Base-by-base conservation (phyloP, 495 filamentous ascomycete species). In the Neurospora sp. region DNA sequence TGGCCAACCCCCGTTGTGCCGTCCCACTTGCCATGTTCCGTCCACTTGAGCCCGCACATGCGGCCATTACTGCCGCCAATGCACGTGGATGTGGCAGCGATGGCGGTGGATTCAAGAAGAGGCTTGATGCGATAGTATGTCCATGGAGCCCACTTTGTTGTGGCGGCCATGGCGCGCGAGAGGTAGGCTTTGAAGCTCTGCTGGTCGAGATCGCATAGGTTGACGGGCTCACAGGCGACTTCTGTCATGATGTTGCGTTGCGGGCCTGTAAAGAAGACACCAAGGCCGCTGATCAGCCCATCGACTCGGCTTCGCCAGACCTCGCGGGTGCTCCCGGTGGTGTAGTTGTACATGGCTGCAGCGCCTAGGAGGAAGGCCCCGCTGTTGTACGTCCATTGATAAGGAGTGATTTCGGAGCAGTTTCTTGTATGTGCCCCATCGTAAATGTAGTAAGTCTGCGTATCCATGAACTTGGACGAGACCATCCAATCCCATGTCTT, bases 161-260 rank as follows among this genome's bases (percentile, higher is more conserved):
- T 89, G 8, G 88, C 86, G 2, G 91, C 89, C 83, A 97, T 88
- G 91, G 92, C 95, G 7, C 90, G 87, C 8, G 90, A 84, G 9
- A 94, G 84, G 75, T 93, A 92, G 5, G 91, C 92, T 78, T 95
- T 95, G 87, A 96, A 96, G 35, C 89, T 89, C 70, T 90, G 89
- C 77, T 93, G 91, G 81, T 95, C 92, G 71, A 87, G 78, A 77
- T 94, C 86, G 81, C 92, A 94, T 5, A 84, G 83, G 70, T 84
- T 78, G 42, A 83, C 81, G 0, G 87, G 80, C 78, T 95, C 93
- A 82, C 93, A 96, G 20, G 90, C 88, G n/a, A 89, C 84, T 79
- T 96, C 93, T 69, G 86, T 85, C 85, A 91, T 88, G 72, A 90
- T 85, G 73, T 88, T 79, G n/a, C 78, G 77, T 20, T 82, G 72